Conservation (phyloP, 371 early-diverging fungal genomes). For the Coemansia sp. region DNA sequence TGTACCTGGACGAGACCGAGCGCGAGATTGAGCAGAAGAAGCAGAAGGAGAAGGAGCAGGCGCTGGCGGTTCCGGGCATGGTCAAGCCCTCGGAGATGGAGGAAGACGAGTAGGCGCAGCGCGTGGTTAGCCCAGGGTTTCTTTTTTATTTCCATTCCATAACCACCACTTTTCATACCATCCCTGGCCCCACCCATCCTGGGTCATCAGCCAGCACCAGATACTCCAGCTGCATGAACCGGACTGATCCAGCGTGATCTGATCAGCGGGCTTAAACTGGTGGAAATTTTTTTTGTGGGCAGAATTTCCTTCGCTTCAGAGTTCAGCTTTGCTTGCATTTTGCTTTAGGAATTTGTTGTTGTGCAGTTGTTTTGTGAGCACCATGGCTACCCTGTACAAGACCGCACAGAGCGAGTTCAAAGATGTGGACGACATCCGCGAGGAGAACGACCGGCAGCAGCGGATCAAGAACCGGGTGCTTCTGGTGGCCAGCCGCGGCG, state of each 20-base stretch:
- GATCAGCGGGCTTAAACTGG: too few species aligned
- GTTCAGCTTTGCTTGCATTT: too few species aligned
- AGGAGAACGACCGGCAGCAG: constrained; percentile 37
- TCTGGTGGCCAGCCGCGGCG: constrained; percentile 86
- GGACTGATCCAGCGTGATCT: too few species aligned
- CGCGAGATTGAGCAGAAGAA: constrained; percentile 77
- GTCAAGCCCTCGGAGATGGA: constrained; percentile 89
- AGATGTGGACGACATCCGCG: constrained; percentile 40
- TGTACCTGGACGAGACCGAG: constrained; percentile 92
- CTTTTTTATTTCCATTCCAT: background rate
- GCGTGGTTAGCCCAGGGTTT: background rate
- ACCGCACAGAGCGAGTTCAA: constrained; percentile 46
- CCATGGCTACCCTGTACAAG: constrained; percentile 52
- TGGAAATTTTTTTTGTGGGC: too few species aligned
- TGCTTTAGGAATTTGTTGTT: background rate
- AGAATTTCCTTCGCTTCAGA: too few species aligned
- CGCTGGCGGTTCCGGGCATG: constrained; percentile 93
- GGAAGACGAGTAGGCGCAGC: constrained; percentile 50
- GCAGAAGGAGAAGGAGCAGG: constrained; percentile 77
- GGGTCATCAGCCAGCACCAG: too few species aligned
- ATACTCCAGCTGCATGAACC: too few species aligned
- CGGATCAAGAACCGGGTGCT: constrained; percentile 89
- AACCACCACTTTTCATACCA: constrained; percentile 33
- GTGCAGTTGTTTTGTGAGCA: background rate
- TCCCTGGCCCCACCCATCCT: too few species aligned